phyloP scores from a whole-genome alignment of 352 stramenopile species.

The Phytophthora constricta region DNA sequence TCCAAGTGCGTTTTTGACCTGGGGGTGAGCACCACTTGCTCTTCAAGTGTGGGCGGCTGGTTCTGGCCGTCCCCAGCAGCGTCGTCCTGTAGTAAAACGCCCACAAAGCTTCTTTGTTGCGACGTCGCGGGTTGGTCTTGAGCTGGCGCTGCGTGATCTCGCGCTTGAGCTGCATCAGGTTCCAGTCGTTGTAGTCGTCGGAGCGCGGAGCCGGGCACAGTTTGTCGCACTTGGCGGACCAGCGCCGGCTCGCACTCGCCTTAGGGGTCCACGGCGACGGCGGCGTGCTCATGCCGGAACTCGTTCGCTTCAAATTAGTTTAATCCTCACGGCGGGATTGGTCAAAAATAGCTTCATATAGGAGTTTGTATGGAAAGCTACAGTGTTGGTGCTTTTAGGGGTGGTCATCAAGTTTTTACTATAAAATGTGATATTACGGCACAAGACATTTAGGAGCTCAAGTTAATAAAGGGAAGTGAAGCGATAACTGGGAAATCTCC shows the following conservation, averaged over 20 bases:
- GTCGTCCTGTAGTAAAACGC: slow-evolving; percentile 44
- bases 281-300: slow-evolving; percentile 31
- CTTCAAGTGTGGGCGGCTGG: slow-evolving; percentile 12
- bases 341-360: neutral
- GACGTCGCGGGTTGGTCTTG: slow-evolving; percentile 48
- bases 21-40: slow-evolving; percentile 28
- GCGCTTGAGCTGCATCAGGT: slow-evolving; percentile 55
- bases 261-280: slow-evolving; percentile 30
- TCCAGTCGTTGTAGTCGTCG: slow-evolving; percentile 66
- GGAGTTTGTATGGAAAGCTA: neutral
- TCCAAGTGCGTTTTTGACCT: slow-evolving; percentile 27
- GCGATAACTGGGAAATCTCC: no score
- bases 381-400: no score
- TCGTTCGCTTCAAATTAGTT: no score
- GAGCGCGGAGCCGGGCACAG: slow-evolving; percentile 48
- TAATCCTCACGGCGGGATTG: neutral
- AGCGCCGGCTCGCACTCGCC: slow-evolving; percentile 44
- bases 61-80: slow-evolving; percentile 8
- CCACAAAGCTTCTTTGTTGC: slow-evolving; percentile 60
- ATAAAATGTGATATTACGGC: no score
- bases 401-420: no score
- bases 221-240: slow-evolving; percentile 52
- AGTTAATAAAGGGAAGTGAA: no score
- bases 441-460: no score
- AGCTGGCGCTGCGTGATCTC: slow-evolving; percentile 62